Evolutionary conservation across 768 basidiomycete genomes (phyloP), one percentile per base, ranked within the genome.

Genomic region (Collybia sp.): DNA sequence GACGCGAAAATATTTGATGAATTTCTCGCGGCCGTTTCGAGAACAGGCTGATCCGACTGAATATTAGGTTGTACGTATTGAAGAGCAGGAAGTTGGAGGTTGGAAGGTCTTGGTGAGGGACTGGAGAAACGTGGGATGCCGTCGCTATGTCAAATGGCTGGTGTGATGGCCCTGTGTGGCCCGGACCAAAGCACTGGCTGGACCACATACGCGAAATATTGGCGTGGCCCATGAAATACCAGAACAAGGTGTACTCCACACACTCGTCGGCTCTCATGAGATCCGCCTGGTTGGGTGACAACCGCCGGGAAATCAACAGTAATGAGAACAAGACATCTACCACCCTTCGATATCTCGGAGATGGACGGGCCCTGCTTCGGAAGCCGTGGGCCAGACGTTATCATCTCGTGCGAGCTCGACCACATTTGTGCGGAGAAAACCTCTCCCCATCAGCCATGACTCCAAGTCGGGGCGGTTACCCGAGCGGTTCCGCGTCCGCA

Each of bases 101-200:
- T 78, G 76, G 74, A 65, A 51, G 16, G 70, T 77, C 0, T 34
- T 52, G 1, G 57, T 69, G 42, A 60, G 53, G 43, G 67, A 73
- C 48, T 66, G 72, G 68, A 60, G 56, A 42, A 33, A 51, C 8
- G 2, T 76, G 77, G 77, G 76, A 78, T 41, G 74, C 70, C 0
- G 68, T 77, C 5, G 68, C 76, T n/a, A 49, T 77, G 19, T 67
- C 74, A 20, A 59, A 67, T 33, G 68, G 73, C 13, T 76, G 66
- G 68, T 73, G 68, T 48, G 75, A 77, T 49, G 65, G 69, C 42
- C 68, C 63, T 4, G 58, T 72, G 6, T 77, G 70, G 64, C 77
- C 77, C 0, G 35, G 51, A 12, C 66, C 72, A 3, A 63, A 67
- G 2, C 30, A 58, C 55, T n/a, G 69, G 64, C 1, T 43, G 70